These are phyloP conservation scores for Coemansia sp. DNA, from an alignment of 192 early-diverging fungal genomes.

Conservation along the genomic window DNA sequence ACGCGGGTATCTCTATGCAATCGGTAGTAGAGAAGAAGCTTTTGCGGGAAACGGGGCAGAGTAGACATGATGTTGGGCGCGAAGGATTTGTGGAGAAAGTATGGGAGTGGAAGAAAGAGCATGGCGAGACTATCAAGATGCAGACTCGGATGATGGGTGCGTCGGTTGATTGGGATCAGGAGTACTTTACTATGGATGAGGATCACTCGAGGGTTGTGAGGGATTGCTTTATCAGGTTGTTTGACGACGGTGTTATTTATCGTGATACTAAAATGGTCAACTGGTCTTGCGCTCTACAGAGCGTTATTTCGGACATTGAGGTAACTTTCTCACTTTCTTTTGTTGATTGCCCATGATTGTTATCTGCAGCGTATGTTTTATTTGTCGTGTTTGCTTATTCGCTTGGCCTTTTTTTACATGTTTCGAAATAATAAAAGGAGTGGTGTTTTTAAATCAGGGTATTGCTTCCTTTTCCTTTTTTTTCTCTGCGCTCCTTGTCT, in stretches of 20 bases:
- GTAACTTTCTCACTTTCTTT: conserved; percentile 22
- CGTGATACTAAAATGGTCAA: conserved; percentile 90
- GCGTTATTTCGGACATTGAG: conserved; percentile 95
- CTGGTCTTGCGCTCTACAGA: conserved; percentile 93
- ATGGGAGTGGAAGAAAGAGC: conserved; percentile 82
- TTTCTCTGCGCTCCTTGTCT: neutral
- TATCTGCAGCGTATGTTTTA: no score
- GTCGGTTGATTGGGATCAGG: conserved; percentile 83
- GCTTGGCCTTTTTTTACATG: no score
- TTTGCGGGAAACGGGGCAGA: conserved; percentile 42
- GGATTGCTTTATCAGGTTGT: conserved; percentile 86
- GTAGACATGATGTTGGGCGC: conserved; percentile 84
- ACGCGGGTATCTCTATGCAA: conserved; percentile 97
- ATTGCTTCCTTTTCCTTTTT: neutral
- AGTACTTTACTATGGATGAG: conserved; percentile 90
- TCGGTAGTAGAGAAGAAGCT: conserved; percentile 92
- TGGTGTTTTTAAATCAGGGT: no score
- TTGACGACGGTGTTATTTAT: conserved; percentile 87
- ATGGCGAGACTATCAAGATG: conserved; percentile 75
- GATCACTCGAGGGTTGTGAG: conserved; percentile 68
- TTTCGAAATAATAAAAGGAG: no score
- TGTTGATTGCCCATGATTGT: no score
- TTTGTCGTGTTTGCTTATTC: no score
- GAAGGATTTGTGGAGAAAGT: conserved; percentile 78
- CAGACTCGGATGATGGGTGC: conserved; percentile 81